phyloP scores from a whole-genome alignment of 495 filamentous ascomycete species.

The Cryomyces minteri region DNA sequence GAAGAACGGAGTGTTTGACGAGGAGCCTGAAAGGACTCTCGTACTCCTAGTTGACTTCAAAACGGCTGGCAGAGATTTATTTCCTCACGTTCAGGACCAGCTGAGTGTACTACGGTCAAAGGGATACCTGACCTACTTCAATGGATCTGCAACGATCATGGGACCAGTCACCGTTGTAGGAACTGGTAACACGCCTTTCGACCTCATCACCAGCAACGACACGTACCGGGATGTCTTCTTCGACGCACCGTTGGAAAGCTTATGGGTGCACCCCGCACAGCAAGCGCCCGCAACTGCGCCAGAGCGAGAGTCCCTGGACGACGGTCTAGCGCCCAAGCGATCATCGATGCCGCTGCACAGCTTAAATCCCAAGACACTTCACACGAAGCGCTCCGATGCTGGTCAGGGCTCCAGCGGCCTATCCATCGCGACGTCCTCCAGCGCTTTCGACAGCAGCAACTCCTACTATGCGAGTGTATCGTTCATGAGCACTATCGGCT shows the following conservation, averaged over 20 bases:
- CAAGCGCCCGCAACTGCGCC: too few relatives aligned
- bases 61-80: conserved; percentile 11
- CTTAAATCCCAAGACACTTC: not conserved
- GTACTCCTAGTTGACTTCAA: conserved; percentile 23
- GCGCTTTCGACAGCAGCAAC: conserved; percentile 25
- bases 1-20: conserved; percentile 16
- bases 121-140: conserved; percentile 27
- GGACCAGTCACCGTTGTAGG: conserved; percentile 60
- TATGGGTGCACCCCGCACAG: too few relatives aligned
- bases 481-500: conserved; percentile 27
- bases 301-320: too few relatives aligned
- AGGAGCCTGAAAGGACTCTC: conserved; percentile 13
- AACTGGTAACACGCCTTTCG: conserved; percentile 61
- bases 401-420: conserved; percentile 10
- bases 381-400: not conserved
- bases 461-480: conserved; percentile 36
- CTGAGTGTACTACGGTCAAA: conserved; percentile 12
- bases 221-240: conserved; percentile 46
- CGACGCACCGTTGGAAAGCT: conserved; percentile 36
- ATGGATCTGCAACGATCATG: conserved; percentile 24
- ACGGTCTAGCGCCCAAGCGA: too few relatives aligned
- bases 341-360: not conserved
- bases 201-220: conserved; percentile 28
- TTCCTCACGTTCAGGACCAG: conserved; percentile 11
- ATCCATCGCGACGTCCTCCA: not conserved